phyloP scores from a whole-genome alignment of 2,329 filamentous ascomycete genomes.

The Kalmusia sp. region DNA sequence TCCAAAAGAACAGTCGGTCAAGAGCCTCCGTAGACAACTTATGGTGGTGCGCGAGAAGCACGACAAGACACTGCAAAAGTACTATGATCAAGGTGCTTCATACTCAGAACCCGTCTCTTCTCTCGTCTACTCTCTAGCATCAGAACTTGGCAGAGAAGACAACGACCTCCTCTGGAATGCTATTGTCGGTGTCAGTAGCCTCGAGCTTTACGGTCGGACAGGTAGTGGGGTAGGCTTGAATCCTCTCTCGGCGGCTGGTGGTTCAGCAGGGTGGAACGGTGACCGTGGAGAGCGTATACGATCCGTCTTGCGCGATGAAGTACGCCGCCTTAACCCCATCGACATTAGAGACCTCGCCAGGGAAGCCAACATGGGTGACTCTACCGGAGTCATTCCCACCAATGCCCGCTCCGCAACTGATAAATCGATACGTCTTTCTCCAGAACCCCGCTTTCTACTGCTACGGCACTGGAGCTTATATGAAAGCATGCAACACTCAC shows the following conservation, averaged over 20 bases:
- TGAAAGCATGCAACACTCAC: constrained; percentile 97
- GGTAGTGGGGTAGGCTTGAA: constrained; percentile 77
- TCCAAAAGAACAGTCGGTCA: constrained; percentile 70
- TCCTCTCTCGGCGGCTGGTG: constrained; percentile 59
- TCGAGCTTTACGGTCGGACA: constrained; percentile 88
- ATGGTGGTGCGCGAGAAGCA: constrained; percentile 79
- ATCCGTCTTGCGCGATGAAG: constrained; percentile 88
- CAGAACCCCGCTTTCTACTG: constrained; percentile 90
- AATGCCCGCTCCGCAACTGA: constrained; percentile 89
- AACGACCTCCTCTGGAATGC: constrained; percentile 95
- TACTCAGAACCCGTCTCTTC: constrained; percentile 96
- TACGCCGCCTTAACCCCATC: constrained; percentile 88
- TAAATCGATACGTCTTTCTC: constrained; percentile 88
- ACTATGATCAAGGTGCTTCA: constrained; percentile 86
- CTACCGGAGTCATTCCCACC: constrained; percentile 84
- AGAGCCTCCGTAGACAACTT: constrained; percentile 74
- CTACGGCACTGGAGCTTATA: constrained; percentile 97
- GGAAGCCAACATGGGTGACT: constrained; percentile 68
- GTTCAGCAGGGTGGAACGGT: constrained; percentile 77
- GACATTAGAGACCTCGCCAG: constrained; percentile 64
- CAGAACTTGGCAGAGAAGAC: constrained; percentile 93
- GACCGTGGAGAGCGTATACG: constrained; percentile 83
- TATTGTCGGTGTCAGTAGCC: constrained; percentile 92
- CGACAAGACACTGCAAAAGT: constrained; percentile 76
- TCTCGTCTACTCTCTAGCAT: constrained; percentile 91